A percentile compares a stretch with the other conserved stretches of the same genome.
phyloP scores from a whole-genome alignment of 352 stramenopile species.

The Globisporangium polare region DNA sequence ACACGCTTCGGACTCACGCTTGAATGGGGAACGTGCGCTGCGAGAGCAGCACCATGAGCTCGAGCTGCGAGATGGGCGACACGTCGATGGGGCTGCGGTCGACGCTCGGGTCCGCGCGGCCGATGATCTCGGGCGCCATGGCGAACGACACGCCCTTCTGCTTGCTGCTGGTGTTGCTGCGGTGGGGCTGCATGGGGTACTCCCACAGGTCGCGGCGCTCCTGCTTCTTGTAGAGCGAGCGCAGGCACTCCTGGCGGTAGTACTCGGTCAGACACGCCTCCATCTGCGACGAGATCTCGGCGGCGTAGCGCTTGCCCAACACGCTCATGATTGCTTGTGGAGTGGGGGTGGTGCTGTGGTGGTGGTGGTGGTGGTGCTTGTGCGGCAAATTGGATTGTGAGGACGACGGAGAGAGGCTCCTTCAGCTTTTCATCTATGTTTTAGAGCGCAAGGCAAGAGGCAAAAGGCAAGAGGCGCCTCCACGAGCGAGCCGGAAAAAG shows the following conservation, averaged over 20 bases:
- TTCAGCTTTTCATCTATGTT: constrained; percentile 7
- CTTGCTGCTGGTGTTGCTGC: constrained; percentile 34
- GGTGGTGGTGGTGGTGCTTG: constrained; percentile 25
- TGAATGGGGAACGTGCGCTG: constrained; percentile 62
- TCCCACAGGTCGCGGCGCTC: constrained; percentile 35
- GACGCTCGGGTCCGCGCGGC: constrained; percentile 56
- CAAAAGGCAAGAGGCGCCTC: background rate
- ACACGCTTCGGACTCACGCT: constrained; percentile 22
- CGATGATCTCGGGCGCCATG: constrained; percentile 58
- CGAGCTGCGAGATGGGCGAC: constrained; percentile 68
- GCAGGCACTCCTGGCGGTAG: constrained; percentile 79
- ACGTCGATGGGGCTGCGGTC: constrained; percentile 76
- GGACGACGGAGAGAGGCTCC: background rate
- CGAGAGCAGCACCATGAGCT: constrained; percentile 68
- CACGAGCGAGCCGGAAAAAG: constrained; percentile 8
- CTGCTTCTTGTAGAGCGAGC: constrained; percentile 69
- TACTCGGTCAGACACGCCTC: constrained; percentile 77
- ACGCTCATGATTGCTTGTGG: constrained; percentile 25
- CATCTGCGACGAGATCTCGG: constrained; percentile 43
- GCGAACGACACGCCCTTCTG: constrained; percentile 74
- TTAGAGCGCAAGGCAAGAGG: background rate
- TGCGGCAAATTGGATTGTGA: constrained; percentile 42
- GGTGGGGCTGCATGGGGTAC: constrained; percentile 25
- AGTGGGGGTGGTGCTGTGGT: constrained; percentile 7
- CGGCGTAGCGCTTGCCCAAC: constrained; percentile 68